Base-by-base conservation (phyloP, 208 protist genomes). In the Trypanosoma caninum region DNA sequence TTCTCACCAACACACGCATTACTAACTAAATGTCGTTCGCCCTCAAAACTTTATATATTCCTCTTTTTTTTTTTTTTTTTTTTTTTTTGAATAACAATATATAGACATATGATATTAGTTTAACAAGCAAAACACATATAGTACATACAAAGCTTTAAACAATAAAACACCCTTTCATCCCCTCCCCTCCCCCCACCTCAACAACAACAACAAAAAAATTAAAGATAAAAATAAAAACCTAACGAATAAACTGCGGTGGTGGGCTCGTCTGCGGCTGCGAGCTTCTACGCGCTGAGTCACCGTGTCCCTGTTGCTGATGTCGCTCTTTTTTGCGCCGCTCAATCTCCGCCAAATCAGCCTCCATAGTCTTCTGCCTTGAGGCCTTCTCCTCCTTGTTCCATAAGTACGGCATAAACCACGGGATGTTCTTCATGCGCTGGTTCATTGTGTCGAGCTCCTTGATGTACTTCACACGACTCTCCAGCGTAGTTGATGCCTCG, bases 361-460 rank as follows among this genome's bases (percentile, higher is more conserved):
- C 76, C 83, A 95, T 89, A 7, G 61, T 66, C 23, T 79, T 80
- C 40, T 80, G 79, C 52, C 78, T 61, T n/a, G 14, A 57, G 0
- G 84, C 84, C 69, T 90, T 91, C 41, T 93, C 85, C 46, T 96
- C 90, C 70, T 96, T 96, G 58, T 71, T 87, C 87, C 90, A 96
- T 30, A 96, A 65, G 65, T 96, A 96, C 28, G 90, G 90, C 90
- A 96, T 96, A 66, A 94, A 96, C 87, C 90, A 96, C 51, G 90
- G 90, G 40, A 94, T 88, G 48, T 82, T 70, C 40, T 87, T 87
- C 84, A 96, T 93, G 38, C 85, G 84, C 67, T 93, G 87, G 30
- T 96, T 90, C 47, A 94, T 79, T 30, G 90, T 91, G 68, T 94
- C 90, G 48, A 96, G 72, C 77, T 93, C 80, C 70, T 91, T 90